phyloP scores from a whole-genome alignment of 2,329 filamentous ascomycete species.

The Colletotrichum sp. region DNA sequence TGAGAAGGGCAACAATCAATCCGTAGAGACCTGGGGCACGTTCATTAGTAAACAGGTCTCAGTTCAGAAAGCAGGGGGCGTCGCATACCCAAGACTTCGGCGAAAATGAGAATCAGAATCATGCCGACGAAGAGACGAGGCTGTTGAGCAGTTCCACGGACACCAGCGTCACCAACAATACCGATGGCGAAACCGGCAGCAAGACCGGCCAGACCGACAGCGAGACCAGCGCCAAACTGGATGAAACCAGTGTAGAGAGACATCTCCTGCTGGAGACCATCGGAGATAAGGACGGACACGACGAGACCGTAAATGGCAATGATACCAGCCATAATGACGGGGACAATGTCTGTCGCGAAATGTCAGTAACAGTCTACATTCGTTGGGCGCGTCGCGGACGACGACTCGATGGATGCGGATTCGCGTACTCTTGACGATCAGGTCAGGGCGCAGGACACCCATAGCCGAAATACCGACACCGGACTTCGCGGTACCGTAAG shows the following conservation, averaged over 20 bases:
- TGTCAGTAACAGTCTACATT: slow-evolving; percentile 14
- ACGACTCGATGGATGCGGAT: neutral
- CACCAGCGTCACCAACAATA: slow-evolving; percentile 89
- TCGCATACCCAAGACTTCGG: slow-evolving; percentile 90
- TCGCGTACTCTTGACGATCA: slow-evolving; percentile 97
- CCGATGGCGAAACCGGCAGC: slow-evolving; percentile 87
- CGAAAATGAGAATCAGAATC: slow-evolving; percentile 99
- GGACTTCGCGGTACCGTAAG: slow-evolving; percentile 98
- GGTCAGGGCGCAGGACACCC: slow-evolving; percentile 95
- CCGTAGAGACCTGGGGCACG: slow-evolving; percentile 86
- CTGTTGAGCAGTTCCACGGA: slow-evolving; percentile 84
- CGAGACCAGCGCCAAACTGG: slow-evolving; percentile 82
- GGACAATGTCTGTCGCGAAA: slow-evolving; percentile 82
- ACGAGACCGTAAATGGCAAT: slow-evolving; percentile 98
- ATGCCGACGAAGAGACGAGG: slow-evolving; percentile 92
- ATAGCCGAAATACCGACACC: slow-evolving; percentile 98
- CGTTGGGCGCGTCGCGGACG: neutral
- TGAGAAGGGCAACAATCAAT: slow-evolving; percentile 96
- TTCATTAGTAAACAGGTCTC: slow-evolving; percentile 26
- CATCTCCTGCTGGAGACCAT: slow-evolving; percentile 74
- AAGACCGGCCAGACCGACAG: slow-evolving; percentile 82
- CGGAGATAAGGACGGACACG: slow-evolving; percentile 86
- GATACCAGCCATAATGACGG: slow-evolving; percentile 99
- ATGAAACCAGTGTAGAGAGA: slow-evolving; percentile 85
- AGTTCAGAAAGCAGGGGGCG: neutral